A percentile compares a stretch with the other conserved stretches of the same genome.
Conservation (phyloP, 441 rosid genomes). For the Gossypium trilobum region DNA sequence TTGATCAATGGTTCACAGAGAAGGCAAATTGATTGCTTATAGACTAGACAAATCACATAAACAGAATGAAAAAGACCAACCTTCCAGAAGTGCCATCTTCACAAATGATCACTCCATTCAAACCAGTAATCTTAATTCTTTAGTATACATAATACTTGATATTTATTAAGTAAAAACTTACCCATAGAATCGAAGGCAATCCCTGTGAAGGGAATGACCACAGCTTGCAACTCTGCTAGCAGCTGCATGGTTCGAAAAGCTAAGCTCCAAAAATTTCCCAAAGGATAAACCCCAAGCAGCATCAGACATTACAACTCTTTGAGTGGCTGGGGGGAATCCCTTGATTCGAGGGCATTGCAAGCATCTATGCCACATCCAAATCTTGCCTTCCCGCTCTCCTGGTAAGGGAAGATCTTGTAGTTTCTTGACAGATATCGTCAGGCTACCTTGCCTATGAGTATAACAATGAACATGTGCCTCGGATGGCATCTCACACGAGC, state of each 20-base stretch:
- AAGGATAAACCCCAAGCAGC: slow-evolving; percentile 80
- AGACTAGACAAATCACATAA: neutral
- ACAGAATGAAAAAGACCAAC: neutral
- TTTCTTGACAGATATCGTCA: slow-evolving; percentile 73
- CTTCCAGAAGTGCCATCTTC: slow-evolving; percentile 2
- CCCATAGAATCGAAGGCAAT: slow-evolving; percentile 83
- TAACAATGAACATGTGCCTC: slow-evolving; percentile 78
- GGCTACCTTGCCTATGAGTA: slow-evolving; percentile 71
- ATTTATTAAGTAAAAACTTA: slow-evolving; percentile 24
- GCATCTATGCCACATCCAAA: slow-evolving; percentile 90
- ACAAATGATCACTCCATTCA: neutral
- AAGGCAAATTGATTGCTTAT: neutral
- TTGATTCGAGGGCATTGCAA: slow-evolving; percentile 55
- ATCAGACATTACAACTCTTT: slow-evolving; percentile 71
- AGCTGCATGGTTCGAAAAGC: slow-evolving; percentile 78
- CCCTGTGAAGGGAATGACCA: slow-evolving; percentile 81
- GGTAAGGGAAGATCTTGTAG: slow-evolving; percentile 38
- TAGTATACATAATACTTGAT: neutral
- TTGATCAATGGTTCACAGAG: neutral
- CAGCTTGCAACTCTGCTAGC: slow-evolving; percentile 82
- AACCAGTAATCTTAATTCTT: neutral
- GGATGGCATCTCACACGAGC: slow-evolving; percentile 57
- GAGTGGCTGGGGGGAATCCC: slow-evolving; percentile 73
- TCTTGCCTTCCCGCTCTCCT: slow-evolving; percentile 71
- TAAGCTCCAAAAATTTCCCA: slow-evolving; percentile 75